phyloP scores from a whole-genome alignment of 345 rosid species.

The Turnera subulata region DNA sequence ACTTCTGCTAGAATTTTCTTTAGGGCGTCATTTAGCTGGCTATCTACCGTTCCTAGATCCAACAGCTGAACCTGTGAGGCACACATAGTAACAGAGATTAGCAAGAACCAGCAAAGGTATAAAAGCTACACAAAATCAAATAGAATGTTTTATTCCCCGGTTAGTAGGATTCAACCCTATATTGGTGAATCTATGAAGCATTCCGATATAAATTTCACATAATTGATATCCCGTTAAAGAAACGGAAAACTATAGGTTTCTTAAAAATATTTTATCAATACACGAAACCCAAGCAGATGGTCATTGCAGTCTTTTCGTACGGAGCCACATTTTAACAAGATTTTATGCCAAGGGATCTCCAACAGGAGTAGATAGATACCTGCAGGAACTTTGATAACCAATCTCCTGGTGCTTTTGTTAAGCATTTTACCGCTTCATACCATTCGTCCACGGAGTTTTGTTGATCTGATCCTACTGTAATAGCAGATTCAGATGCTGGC shows the following conservation, averaged over 20 bases:
- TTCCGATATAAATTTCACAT: background rate
- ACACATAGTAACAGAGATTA: constrained; percentile 3
- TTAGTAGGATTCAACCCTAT: background rate
- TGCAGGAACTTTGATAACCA: constrained; percentile 77
- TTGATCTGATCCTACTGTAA: constrained; percentile 19
- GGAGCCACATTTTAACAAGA: background rate
- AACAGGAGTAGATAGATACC: constrained; percentile 30
- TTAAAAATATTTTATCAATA: too few species aligned
- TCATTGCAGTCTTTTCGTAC: too few species aligned
- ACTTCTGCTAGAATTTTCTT: constrained; percentile 74
- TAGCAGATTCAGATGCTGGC: constrained; percentile 41
- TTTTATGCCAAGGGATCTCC: background rate
- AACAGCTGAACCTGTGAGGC: constrained; percentile 44
- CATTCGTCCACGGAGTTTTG: constrained; percentile 46
- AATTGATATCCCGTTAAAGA: background rate
- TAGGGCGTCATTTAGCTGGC: constrained; percentile 27
- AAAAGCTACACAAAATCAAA: background rate
- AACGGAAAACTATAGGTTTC: background rate
- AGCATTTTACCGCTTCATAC: constrained; percentile 62
- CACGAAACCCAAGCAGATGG: too few species aligned
- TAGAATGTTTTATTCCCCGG: background rate
- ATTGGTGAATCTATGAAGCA: background rate
- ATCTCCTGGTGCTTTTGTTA: constrained; percentile 51
- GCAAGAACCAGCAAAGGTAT: too few species aligned
- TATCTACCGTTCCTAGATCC: constrained; percentile 32